phyloP scores from a whole-genome alignment of 805 yeast genomes.

The Myxozyma udenii region DNA sequence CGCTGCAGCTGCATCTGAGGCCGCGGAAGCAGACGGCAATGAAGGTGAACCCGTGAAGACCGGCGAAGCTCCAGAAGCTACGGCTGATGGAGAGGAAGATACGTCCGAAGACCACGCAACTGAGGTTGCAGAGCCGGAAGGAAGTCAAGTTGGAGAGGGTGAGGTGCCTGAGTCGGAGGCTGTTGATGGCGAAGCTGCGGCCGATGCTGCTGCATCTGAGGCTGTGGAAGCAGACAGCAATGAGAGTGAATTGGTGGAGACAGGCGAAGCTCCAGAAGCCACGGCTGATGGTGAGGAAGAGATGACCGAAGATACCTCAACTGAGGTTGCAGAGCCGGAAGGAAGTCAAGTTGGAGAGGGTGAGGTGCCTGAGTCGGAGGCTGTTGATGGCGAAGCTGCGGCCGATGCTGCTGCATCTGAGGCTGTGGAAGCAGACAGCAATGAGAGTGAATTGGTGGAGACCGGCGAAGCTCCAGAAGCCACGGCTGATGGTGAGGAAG shows the following conservation, averaged over 20 bases:
- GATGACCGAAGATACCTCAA: background rate
- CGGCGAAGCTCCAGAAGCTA: background rate
- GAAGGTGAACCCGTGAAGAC: background rate
- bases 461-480: background rate
- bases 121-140: slow-evolving; percentile 1
- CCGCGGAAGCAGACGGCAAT: background rate
- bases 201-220: slow-evolving; percentile 1
- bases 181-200: background rate
- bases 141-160: background rate
- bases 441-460: background rate
- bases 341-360: background rate
- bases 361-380: background rate
- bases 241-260: background rate
- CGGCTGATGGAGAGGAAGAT: background rate
- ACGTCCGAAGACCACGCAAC: background rate
- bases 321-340: background rate
- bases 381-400: background rate
- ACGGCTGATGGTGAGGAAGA: background rate
- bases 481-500: background rate
- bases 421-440: background rate
- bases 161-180: background rate
- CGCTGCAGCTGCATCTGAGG: slow-evolving; percentile 6
- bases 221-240: background rate
- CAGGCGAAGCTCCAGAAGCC: background rate
- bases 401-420: background rate